Percentiles rank a stretch among this genome's conserved stretches.
phyloP scores from a whole-genome alignment of 73 alveolate genomes.

The Blepharisma japonicum region DNA sequence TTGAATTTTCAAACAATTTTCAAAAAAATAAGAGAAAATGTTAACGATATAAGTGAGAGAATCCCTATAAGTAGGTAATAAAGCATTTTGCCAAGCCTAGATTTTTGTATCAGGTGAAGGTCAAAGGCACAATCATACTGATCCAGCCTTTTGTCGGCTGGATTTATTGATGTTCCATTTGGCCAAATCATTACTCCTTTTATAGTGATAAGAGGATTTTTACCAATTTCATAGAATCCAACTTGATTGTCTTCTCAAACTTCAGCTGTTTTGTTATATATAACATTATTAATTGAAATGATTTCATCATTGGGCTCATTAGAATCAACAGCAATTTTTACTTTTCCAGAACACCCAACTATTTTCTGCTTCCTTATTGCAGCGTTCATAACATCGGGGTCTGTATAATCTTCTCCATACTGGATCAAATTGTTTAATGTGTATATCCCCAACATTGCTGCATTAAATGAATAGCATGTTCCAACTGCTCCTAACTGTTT shows the following conservation, averaged over 20 bases:
- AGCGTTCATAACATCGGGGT: neutral
- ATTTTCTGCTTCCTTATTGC: neutral
- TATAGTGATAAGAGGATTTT: too few species aligned
- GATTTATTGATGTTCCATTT: too few species aligned
- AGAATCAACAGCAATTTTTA: neutral
- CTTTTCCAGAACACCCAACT: neutral
- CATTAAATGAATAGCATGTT: neutral
- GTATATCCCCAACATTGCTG: neutral
- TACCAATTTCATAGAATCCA: too few species aligned
- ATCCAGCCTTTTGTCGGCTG: neutral
- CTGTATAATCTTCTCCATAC: neutral
- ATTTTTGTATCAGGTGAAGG: neutral
- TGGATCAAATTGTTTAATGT: neutral
- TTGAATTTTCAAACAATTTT: neutral
- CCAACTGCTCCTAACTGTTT: neutral
- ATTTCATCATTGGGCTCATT: neutral
- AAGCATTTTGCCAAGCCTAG: neutral
- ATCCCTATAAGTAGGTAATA: neutral
- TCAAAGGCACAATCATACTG: neutral
- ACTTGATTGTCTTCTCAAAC: too few species aligned
- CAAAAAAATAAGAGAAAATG: neutral
- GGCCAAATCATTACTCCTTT: too few species aligned
- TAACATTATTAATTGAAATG: neutral
- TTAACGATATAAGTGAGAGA: neutral
- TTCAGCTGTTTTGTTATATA: too few species aligned